Evolutionary conservation across 192 early-diverging fungal species (phyloP), one percentile per base, ranked within the genome.

Genomic region (Gryganskiella cystojenkinii): DNA sequence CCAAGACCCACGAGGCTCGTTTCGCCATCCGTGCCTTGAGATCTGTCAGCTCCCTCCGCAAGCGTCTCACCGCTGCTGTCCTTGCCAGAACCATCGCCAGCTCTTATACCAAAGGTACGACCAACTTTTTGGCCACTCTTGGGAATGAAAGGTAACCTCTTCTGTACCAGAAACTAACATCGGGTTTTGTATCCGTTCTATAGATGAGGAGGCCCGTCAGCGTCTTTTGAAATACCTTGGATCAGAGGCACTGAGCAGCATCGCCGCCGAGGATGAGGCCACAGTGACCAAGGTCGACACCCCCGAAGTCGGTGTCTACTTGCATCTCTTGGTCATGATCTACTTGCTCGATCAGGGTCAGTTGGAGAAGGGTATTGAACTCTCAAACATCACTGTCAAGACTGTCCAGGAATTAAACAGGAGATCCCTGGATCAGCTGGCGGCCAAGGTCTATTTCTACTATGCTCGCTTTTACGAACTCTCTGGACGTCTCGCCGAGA

Each of bases 371-470:
- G 94, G 95, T 28, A 83, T 88, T 37, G 75, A 84, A 51, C 74
- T 96, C 44, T 85, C 93, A 3, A 86, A 85, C 17, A 83, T 82
- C 22, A 87, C 94, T 0, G 89, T 95, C 33, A 84, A 86, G 11
- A 80, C 79, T 44, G 81, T 94, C 35, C 83, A 89, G 58, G 71
- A 80, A 10, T 75, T 90, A 42, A 98, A 97, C 83, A 88, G 96
- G 61, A 89, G 97, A 70, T 96, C 95, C 0, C 56, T 98, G 70
- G 98, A 99, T 79, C 92, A 92, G 44, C 74, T 99, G 45, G 88
- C 91, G 1, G 96, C 96, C 49, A 91, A 93, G 55, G 80, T 97
- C 24, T 96, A 94, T 85, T 99, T 97, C 78, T 99, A 96, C 82
- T 94, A 91, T 82, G 90, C 94, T 37, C 90, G 96, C 31, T 95